Base-by-base conservation (phyloP, 1,139 yeast genomes). In the Yamadazyma songkhlaensis region DNA sequence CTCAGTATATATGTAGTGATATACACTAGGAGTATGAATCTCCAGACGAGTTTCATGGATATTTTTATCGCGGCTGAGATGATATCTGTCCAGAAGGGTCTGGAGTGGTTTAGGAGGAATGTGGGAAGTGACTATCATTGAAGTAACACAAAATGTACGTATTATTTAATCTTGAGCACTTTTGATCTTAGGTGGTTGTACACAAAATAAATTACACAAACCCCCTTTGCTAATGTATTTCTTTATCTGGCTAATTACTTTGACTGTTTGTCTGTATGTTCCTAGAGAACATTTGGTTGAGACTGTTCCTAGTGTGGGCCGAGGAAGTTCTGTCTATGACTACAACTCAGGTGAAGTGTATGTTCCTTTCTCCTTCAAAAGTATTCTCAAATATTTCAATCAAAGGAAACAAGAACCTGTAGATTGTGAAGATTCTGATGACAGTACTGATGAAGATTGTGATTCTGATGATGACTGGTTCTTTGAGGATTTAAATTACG, bases 1-100 rank as follows among this genome's bases (percentile, higher is more conserved):
- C 58, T 43, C 8, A 43, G 36, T 14, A 56, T 14, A 31, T 43
- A 57, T 13, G 54, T 41, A 24, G 40, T n/a, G 25, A 41, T 35
- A 42, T 56, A 50, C 32, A 49, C 15, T 25, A 20, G 27, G 31
- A 43, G 35, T 9, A 38, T 10, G 22, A 32, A 15, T 28, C 29
- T 33, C 49, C 51, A 46, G 15, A 29, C 27, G 3, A 23, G 26
- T n/a, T 29, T 32, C 39, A 37, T 37, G 8, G 22, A 30, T 21
- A 15, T 29, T 15, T n/a, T 12, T 22, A 15, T 22, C 32, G 32
- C 32, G 32, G 8, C 20, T 6, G n/a, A n/a, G n/a, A n/a, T 17
- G 20, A 4, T 4, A 17, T 4, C 20, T 17, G 4, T 4, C 20
- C 4, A 17, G 6, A 17, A 17, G 20, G 20, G 20, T 17, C 20